Base-by-base conservation (phyloP, 768 basidiomycete species). In the Auricularia sp. region DNA sequence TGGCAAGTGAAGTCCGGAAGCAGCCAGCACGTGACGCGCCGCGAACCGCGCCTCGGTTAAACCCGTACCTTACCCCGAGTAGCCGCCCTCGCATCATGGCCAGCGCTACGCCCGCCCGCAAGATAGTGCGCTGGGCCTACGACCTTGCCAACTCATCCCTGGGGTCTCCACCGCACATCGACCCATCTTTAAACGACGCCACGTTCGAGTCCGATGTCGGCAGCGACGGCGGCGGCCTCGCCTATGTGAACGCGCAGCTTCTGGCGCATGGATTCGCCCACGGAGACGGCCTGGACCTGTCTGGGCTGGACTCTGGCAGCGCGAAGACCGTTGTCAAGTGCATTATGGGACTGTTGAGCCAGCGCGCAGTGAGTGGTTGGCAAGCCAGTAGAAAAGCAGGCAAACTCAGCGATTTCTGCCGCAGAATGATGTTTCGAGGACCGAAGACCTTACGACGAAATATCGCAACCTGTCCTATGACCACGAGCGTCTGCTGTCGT, bases 401-500 rank as follows among this genome's bases (percentile, higher is more conserved):
- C 51, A 64, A 16, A 66, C 39, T 63, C 4, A 66, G 59, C 16
- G 36, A 64, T 66, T 72, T 33, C 6, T 18, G 5, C 29, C 44
- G 21, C 67, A 85, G 85, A 79, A 86, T 70, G 92, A 94, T 72
- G 88, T 93, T 84, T 77, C 82, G 10, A 79, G 84, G n/a, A 84
- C 87, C 42, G 92, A 94, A 70, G 85, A 89, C 11, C 69, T 93
- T 4, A 81, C 85, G 0, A 86, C 88, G 0, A 90, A 90, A 69
- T 73, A 89, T 18, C 81, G 90, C 29, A 92, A 89, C 1, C 77
- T 93, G 1, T 82, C 84, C 2, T 93, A 94, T 66, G 92, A 94
- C 68, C 80, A 91, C 65, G 90, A 92, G 71, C 82, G 92, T 12
- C 78, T 93, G 66, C 75, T 76, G 39, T 81, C 83, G 1, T 84